Evolutionary conservation across 768 basidiomycete species (phyloP), one percentile per base, ranked within the genome.

Genomic region (Pleurotus platypus): DNA sequence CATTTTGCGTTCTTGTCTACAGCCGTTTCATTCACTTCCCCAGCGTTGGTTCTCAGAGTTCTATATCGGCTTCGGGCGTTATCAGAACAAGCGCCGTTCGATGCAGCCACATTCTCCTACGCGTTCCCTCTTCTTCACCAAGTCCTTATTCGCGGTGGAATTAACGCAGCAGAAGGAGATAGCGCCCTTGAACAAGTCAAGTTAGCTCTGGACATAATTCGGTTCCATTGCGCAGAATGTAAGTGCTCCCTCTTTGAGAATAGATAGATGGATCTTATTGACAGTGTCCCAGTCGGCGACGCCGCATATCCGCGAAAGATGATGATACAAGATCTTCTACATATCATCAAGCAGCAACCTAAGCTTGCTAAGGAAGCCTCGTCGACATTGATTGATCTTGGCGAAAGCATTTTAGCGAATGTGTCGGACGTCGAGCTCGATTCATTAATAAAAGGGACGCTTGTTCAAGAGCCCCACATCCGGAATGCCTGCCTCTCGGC

Each of bases 401-500:
- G 89, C 37, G 87, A 90, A 65, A 87, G 92, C 1, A 87, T 95
- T 46, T 80, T 84, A 50, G 73, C 77, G 4, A 86, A 76, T 16
- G 86, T 89, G 0, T 80, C 82, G 1, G 62, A 66, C 11, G 79
- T 75, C 15, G 96, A 99, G 66, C 76, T 85, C 2, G 63, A 70
- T 1, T 80, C 85, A 15, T 73, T 98, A 42, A 73, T 98, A 20
- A 72, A 68, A 8, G 92, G 94, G 2, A 89, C 86, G 0, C 76
- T 98, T 6, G 72, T 81, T n/a, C 91, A 93, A 63, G 96, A 98
- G 64, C 86, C 86, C 0, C 89, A 92, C 64, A 92, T 90, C 1
- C 81, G 96, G 13, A 90, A 89, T 64, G 87, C 94, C 7, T 93
- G 91, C 64, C 73, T 98, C n/a, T 94, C 95, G 64, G 80, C 94